phyloP scores from a whole-genome alignment of 768 basidiomycete species.

The Tricholoma flavovirens region DNA sequence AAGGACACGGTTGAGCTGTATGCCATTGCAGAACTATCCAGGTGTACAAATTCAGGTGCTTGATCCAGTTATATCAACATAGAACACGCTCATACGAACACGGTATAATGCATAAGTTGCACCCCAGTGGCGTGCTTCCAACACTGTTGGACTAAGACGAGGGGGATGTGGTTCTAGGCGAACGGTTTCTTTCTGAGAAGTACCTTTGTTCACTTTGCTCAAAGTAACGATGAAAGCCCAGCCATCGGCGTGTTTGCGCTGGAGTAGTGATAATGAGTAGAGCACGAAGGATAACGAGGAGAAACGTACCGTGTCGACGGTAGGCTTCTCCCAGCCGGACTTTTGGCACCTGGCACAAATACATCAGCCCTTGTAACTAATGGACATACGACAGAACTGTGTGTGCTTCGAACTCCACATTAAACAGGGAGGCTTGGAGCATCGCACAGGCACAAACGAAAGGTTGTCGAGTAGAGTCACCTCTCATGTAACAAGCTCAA shows the following conservation, averaged over 20 bases:
- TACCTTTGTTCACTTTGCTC: slow-evolving; percentile 64
- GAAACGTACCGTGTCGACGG: slow-evolving; percentile 63
- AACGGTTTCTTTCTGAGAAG: slow-evolving; percentile 60
- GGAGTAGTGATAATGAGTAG: slow-evolving; percentile 8
- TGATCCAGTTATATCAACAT: not conserved
- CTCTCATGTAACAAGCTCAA: slow-evolving; percentile 76
- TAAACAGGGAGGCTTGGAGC: not conserved
- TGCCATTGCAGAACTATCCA: slow-evolving; percentile 64
- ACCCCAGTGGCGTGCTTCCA: slow-evolving; percentile 89
- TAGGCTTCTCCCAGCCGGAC: slow-evolving; percentile 81
- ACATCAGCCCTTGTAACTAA: not conserved
- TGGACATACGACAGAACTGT: not conserved
- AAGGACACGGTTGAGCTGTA: slow-evolving; percentile 68
- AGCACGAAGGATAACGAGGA: slow-evolving; percentile 5
- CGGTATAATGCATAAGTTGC: slow-evolving; percentile 85
- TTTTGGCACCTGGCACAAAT: slow-evolving; percentile 68
- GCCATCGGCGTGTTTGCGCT: slow-evolving; percentile 45
- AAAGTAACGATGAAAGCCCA: slow-evolving; percentile 68
- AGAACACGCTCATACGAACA: slow-evolving; percentile 42
- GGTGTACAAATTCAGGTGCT: slow-evolving; percentile 23
- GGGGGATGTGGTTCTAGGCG: slow-evolving; percentile 71
- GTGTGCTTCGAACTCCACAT: not conserved
- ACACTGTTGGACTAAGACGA: slow-evolving; percentile 55
- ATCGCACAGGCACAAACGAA: not conserved
- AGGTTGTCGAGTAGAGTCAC: slow-evolving; percentile 22